Evolutionary conservation across 345 rosid genomes (phyloP), one percentile per base, ranked within the genome.

Genomic region (Salix udensis): DNA sequence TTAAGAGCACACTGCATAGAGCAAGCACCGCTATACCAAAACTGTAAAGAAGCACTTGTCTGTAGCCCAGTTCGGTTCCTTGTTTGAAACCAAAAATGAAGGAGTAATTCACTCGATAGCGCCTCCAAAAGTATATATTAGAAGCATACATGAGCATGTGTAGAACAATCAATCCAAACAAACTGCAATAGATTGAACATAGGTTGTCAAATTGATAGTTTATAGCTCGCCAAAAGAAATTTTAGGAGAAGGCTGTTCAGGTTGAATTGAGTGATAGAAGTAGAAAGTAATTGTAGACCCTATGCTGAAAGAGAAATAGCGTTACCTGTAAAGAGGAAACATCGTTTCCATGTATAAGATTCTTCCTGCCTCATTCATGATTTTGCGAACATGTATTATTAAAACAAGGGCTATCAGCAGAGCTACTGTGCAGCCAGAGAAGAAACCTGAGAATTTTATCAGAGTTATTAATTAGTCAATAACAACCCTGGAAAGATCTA

Each of bases 241-340:
- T 23, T 55, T n/a, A 14, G 62, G 62, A 55, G 9, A 55, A 55
- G 28, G 62, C 9, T 55, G 10, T 8, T 55, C 14, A 55, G 11
- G 26, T n/a, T 53, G 61, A 55, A 55, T 2, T n/a, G 28, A 55
- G 62, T 9, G 26, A 3, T 3, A 55, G 62, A n/a, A n/a, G 62
- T 9, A 9, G 62, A 9, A 55, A 55, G 62, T n/a, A 55, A 55
- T 0, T 9, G 62, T 3, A 55, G 26, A 55, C 26, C 28, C 62
- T 55, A 9, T 9, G 62, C 62, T 55, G 24, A 9, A 23, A n/a
- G 28, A 55, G n/a, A 55, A 55, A 3, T 55, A n/a, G 62, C 10
- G 11, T 81, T 82, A 88, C 91, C 91, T 88, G 78, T 91, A 88
- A 36, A 87, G 88, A n/a, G 97, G 92, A 70, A 91, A 88, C 88